These are phyloP conservation scores for Ceriops zippeliana DNA, from an alignment of 345 rosid species.

Conservation along the genomic window DNA sequence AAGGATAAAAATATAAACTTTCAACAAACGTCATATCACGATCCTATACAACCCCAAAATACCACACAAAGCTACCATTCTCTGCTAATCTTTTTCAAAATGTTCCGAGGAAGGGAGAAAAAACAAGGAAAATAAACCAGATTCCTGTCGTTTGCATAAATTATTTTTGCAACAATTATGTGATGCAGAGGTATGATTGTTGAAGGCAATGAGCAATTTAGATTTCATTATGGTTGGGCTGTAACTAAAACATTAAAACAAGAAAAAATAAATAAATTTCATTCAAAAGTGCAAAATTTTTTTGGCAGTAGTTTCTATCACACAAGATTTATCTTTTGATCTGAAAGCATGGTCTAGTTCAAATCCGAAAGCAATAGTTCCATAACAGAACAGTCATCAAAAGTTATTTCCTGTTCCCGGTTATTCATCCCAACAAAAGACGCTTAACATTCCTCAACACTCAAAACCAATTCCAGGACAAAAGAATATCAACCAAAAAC, in stretches of 20 bases:
- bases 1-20: background rate
- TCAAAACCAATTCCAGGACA: background rate
- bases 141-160: background rate
- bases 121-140: background rate
- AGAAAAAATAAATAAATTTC: no score
- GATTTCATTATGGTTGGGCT: no score
- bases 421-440: background rate
- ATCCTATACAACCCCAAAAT: background rate
- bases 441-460: background rate
- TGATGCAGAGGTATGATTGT: no score
- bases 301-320: background rate
- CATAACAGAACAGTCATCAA: background rate
- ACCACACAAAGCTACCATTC: background rate
- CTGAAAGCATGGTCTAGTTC: background rate
- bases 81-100: background rate
- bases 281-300: no score
- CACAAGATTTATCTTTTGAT: no score
- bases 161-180: background rate
- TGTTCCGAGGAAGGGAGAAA: background rate
- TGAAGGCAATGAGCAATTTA: no score
- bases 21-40: background rate
- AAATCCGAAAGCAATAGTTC: background rate
- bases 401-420: background rate
- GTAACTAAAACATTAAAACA: no score
- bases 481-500: no score